These are phyloP conservation scores for Ganoderma lingzhi DNA, from an alignment of 1,284 basidiomycete species.

Conservation along the genomic window DNA sequence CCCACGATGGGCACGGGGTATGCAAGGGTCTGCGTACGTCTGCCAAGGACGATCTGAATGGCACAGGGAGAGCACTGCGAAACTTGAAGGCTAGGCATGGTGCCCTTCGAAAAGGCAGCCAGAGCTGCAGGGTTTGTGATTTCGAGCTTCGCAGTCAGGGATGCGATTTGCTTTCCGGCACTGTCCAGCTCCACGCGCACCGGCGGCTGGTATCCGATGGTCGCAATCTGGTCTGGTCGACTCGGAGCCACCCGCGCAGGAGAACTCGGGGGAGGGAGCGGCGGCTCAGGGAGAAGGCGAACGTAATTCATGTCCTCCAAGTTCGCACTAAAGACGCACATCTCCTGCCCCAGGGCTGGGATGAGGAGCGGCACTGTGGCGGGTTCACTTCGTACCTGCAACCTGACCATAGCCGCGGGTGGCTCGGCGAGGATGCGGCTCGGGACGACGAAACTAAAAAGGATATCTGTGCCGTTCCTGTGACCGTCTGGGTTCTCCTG, in stretches of 20 bases:
- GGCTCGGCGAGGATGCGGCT: constrained; percentile 34
- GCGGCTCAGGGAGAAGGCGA: constrained; percentile 6
- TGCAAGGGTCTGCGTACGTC: constrained; percentile 36
- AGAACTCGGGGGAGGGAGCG: neutral
- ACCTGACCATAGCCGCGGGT: neutral
- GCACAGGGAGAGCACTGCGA: constrained; percentile 45
- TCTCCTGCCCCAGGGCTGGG: constrained; percentile 37
- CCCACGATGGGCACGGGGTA: constrained; percentile 47
- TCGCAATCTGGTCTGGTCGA: neutral
- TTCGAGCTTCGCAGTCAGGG: constrained; percentile 37
- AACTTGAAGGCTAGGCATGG: constrained; percentile 24
- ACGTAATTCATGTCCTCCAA: neutral
- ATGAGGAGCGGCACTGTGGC: constrained; percentile 26
- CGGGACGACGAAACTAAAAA: neutral
- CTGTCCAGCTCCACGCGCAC: constrained; percentile 30
- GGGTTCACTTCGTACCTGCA: constrained; percentile 20
- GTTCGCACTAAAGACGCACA: neutral
- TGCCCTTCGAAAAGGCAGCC: constrained; percentile 32
- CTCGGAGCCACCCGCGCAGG: neutral
- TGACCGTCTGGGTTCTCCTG: constrained; percentile 44
- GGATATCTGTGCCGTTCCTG: constrained; percentile 31
- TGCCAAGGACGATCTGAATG: constrained; percentile 41
- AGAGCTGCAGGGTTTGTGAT: constrained; percentile 37
- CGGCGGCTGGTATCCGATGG: constrained; percentile 40
- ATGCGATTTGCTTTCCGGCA: neutral